phyloP scores from a whole-genome alignment of 306 rosid species.

The Biancaea sappan region DNA sequence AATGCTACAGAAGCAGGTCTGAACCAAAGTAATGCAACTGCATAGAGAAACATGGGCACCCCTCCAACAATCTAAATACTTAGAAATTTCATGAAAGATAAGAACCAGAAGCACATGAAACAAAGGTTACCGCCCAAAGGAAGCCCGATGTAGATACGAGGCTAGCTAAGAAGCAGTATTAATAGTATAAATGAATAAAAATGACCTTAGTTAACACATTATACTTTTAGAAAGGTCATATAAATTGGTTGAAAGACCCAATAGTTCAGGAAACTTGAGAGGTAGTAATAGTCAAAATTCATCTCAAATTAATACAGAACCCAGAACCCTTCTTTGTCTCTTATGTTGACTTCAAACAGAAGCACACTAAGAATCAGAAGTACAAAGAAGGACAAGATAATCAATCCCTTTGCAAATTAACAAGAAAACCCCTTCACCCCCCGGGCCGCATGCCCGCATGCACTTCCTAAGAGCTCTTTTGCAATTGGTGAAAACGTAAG shows the following conservation, averaged over 20 bases:
- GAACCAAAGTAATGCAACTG: conserved; percentile 1
- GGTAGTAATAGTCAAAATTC: neutral
- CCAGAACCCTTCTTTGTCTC: too few relatives aligned
- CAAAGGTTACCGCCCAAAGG: neutral
- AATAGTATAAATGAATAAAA: neutral
- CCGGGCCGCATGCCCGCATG: too few relatives aligned
- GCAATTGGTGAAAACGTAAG: too few relatives aligned
- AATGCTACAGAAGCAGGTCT: neutral
- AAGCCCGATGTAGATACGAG: neutral
- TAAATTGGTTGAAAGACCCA: neutral
- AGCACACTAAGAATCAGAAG: neutral
- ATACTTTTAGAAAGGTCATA: neutral
- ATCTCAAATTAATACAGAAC: too few relatives aligned
- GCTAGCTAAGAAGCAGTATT: neutral
- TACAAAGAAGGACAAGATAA: too few relatives aligned
- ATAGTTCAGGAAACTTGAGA: neutral
- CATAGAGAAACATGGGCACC: neutral
- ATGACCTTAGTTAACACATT: neutral
- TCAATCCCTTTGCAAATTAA: too few relatives aligned
- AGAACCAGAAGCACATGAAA: neutral
- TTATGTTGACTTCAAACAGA: neutral
- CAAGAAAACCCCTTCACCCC: too few relatives aligned
- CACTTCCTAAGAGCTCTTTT: too few relatives aligned
- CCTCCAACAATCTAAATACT: neutral
- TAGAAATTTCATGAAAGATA: neutral